A percentile compares a stretch with the other conserved stretches of the same genome.
Conservation (phyloP, 78 protist species). For the Dictyostelium brefeldianum region DNA sequence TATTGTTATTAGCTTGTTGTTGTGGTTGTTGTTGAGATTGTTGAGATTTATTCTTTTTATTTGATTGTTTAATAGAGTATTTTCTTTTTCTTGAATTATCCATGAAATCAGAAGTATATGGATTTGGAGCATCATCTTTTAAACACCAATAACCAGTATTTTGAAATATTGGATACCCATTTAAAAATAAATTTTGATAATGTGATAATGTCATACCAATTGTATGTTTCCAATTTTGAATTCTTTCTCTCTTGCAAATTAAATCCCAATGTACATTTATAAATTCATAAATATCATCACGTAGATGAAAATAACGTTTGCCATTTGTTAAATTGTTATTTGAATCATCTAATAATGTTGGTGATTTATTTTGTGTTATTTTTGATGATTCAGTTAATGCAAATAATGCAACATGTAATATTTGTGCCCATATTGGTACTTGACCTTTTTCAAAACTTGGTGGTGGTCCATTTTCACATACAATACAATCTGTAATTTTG, state of each 20-base stretch:
- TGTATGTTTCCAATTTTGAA: constrained; percentile 76
- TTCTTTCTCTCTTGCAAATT: constrained; percentile 69
- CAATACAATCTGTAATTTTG: constrained; percentile 60
- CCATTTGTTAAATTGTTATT: constrained; percentile 21
- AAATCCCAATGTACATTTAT: constrained; percentile 77
- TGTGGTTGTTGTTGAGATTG: not conserved
- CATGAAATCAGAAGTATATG: constrained; percentile 33
- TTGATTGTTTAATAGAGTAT: constrained; percentile 2
- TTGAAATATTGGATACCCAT: constrained; percentile 71
- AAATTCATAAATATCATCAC: constrained; percentile 78
- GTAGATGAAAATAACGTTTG: constrained; percentile 55
- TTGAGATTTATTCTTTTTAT: not conserved
- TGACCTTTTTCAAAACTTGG: constrained; percentile 66
- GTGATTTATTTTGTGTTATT: constrained; percentile 10
- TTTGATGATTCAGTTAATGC: constrained; percentile 65
- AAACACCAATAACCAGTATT: constrained; percentile 81
- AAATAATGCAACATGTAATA: constrained; percentile 56
- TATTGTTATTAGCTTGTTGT: not conserved
- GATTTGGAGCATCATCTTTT: constrained; percentile 74
- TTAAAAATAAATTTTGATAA: constrained; percentile 40
- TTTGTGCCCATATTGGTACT: constrained; percentile 76
- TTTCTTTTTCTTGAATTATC: constrained; percentile 35
- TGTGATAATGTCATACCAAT: constrained; percentile 78
- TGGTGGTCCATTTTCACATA: constrained; percentile 64
- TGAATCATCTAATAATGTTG: not conserved